Conservation (phyloP, 768 basidiomycete species). For the Arthromyces matolae region DNA sequence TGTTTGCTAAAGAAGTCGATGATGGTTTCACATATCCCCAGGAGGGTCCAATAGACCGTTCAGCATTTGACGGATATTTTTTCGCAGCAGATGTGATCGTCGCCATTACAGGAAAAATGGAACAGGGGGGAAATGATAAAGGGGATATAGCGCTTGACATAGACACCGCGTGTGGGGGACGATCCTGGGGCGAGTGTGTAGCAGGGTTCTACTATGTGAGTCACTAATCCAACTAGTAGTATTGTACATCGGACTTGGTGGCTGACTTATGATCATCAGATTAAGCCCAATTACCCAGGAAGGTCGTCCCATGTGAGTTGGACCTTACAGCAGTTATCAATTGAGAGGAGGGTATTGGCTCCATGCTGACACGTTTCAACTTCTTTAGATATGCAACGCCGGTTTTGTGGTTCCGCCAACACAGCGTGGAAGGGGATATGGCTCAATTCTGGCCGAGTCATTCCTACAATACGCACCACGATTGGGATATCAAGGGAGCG, state of each 20-base stretch:
- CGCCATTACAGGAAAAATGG: slow-evolving; percentile 41
- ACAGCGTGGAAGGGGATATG: slow-evolving; percentile 65
- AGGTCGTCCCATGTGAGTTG: slow-evolving; percentile 83
- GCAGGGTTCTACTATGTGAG: slow-evolving; percentile 79
- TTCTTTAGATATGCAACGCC: slow-evolving; percentile 84
- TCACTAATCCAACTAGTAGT: slow-evolving; percentile 7
- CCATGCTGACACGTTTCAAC: not conserved
- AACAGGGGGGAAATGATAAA: slow-evolving; percentile 21
- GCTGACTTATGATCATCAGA: slow-evolving; percentile 28
- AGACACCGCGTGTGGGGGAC: slow-evolving; percentile 41
- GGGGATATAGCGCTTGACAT: slow-evolving; percentile 28
- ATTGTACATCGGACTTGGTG: slow-evolving; percentile 4
- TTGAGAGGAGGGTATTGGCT: not conserved
- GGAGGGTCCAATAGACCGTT: slow-evolving; percentile 51
- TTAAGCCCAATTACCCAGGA: slow-evolving; percentile 89
- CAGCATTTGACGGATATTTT: slow-evolving; percentile 70
- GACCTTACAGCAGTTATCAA: not conserved
- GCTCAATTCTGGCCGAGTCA: slow-evolving; percentile 67
- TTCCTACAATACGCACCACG: slow-evolving; percentile 79
- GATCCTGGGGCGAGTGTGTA: slow-evolving; percentile 65
- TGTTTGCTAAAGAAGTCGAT: slow-evolving; percentile 74
- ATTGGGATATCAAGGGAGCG: slow-evolving; percentile 72
- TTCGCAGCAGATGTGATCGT: slow-evolving; percentile 75
- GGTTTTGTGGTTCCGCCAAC: slow-evolving; percentile 76
- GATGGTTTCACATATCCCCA: slow-evolving; percentile 85